These are phyloP conservation scores for Lentinula raphanica DNA, from an alignment of 768 basidiomycete genomes.

Conservation along the genomic window DNA sequence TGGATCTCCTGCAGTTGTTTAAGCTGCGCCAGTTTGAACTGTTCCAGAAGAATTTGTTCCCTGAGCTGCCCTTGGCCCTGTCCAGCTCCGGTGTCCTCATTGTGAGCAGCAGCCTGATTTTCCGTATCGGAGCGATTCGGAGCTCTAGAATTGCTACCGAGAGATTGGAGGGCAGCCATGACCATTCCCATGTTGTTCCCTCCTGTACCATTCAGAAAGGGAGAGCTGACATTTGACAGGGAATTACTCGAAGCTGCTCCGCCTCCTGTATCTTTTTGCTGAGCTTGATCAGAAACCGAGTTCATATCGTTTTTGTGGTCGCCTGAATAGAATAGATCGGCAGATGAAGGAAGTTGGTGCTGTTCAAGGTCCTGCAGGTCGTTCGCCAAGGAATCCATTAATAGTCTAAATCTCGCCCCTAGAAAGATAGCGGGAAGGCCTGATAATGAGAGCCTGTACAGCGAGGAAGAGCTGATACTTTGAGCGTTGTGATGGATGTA, in stretches of 20 bases:
- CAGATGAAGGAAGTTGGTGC: neutral
- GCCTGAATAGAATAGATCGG: conserved; percentile 1
- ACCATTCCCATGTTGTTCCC: conserved; percentile 8
- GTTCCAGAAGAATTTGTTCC: conserved; percentile 27
- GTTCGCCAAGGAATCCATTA: neutral
- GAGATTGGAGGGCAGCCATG: conserved; percentile 6
- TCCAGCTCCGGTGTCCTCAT: conserved; percentile 47
- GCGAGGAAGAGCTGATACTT: neutral
- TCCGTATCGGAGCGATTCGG: conserved; percentile 1
- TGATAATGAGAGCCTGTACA: neutral
- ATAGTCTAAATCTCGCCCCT: neutral
- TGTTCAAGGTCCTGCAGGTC: conserved; percentile 2
- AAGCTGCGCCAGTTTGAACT: conserved; percentile 72
- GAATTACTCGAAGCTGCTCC: neutral
- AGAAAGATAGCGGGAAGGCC: neutral
- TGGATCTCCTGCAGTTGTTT: conserved; percentile 77
- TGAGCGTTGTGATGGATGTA: neutral
- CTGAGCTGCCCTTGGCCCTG: conserved; percentile 7
- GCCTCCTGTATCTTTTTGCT: neutral
- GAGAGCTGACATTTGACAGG: neutral
- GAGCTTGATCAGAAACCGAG: neutral
- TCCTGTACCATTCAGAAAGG: neutral
- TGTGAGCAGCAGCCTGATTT: conserved; percentile 7
- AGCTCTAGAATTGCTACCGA: neutral
- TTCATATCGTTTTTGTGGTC: neutral